Evolutionary conservation across 371 early-diverging fungal genomes (phyloP), one percentile per base, ranked within the genome.

Genomic region (Phascolomyces articulosus): DNA sequence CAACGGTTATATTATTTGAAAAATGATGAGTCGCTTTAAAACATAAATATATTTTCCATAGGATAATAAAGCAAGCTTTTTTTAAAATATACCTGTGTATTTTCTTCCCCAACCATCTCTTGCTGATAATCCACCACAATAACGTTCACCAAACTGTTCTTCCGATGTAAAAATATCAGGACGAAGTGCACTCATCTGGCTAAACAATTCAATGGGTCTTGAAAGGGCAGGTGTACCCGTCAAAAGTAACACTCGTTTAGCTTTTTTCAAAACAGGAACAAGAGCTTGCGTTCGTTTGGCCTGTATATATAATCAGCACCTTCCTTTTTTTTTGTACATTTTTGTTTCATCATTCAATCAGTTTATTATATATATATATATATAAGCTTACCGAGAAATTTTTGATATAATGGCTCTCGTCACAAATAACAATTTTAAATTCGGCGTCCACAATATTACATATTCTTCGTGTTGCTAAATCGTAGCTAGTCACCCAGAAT

Each of bases 401-500:
- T 63, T 90, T 91, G 44, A 91, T 49, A 55, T 75, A 82, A 69
- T 91, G 91, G 20, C 87, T 69, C n/a, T 76, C 81, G 63, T 81
- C 77, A 31, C 68, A 64, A 21, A 84, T 67, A 9, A 75, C 40
- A 0, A 77, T 58, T 13, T 74, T 67, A 41, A 75, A 78, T 2
- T 62, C 26, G 40, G 57, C 51, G 26, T 65, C 55, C 2, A 9
- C 24, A 7, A 91, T 62, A 70, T 81, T 65, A 69, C 84, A 65
- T 31, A 47, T 41, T 15, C 64, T 41, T 49, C 68, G 71, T 16
- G 73, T 64, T 3, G 71, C 70, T 9, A 73, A 53, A 60, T 83
- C 80, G 48, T 85, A 83, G 41, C 76, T 79, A 1, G 66, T 65
- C 23, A 87, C 72, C 38, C 78, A 73, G 53, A 85, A 80, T 44